Base-by-base conservation (phyloP, 2,329 filamentous ascomycete genomes). In the Talaromyces sp. region DNA sequence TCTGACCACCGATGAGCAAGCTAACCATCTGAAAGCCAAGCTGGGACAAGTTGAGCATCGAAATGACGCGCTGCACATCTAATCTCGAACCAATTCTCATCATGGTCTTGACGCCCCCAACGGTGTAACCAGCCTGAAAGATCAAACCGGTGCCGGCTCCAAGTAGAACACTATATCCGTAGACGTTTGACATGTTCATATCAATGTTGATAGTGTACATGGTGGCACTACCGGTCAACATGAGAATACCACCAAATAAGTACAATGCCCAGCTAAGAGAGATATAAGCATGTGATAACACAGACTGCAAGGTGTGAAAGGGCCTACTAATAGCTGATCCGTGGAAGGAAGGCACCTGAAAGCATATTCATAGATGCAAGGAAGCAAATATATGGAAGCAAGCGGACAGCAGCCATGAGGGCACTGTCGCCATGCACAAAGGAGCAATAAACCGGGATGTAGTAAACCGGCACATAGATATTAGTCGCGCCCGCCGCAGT, bases 391-490 rank as follows among this genome's bases (percentile, higher is more conserved):
- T 68, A 72, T 5, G 73, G 73, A 11, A 75, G 67, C 3, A 77
- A 67, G 9, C 70, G 70, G 5, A 77, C 72, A 9, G 71, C 70
- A 17, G 73, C 68, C 19, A 49, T 67, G 9, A 74, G 49, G 1
- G 70, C 73, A 0, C 68, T 72, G 58, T 82, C 81, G 10, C 80
- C 79, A 4, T 74, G 75, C 0, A 77, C 77, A 69, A 85, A 86
- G 81, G 70, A 85, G 85, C 73, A 79, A 84, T 0, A 86, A 73
- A 0, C 27, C 8, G 84, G 84, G 11, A 83, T 80, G 73, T 83
- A 86, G 73, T 85, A 86, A 9, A 83, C 73, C 0, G 75, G 33
- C 45, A 66, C 58, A 49, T 56, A 61, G 10, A 66, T 47, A 62
- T 81, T 75, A 56, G 79, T 78, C 1, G 54, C 27, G n/a, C 67